phyloP scores from a whole-genome alignment of 306 rosid species.

The Fragaria iinumae region DNA sequence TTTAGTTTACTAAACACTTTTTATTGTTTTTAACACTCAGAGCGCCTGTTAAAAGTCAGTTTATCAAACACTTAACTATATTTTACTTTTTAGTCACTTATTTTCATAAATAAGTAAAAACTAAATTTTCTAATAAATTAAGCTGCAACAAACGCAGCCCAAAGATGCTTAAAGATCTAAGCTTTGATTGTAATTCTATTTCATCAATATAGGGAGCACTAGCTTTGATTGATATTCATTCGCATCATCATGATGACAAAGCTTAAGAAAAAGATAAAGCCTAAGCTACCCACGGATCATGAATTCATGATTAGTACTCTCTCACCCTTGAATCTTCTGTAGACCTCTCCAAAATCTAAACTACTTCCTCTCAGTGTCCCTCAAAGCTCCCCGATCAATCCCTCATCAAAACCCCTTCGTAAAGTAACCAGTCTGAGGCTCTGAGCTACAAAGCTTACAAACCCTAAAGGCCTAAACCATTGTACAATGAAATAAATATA shows the following conservation, averaged over 20 bases:
- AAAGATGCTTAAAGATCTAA: too few species aligned
- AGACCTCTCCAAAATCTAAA: neutral
- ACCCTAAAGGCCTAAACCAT: neutral
- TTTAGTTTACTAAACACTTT: too few species aligned
- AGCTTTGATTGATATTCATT: neutral
- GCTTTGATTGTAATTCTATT: too few species aligned
- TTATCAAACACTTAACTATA: too few species aligned
- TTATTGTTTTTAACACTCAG: too few species aligned
- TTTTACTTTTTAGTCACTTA: too few species aligned
- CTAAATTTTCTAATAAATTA: too few species aligned
- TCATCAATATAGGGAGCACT: too few species aligned
- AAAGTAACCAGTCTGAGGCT: constrained; percentile 5
- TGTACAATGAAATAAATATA: neutral
- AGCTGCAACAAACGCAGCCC: too few species aligned
- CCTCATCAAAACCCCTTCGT: constrained; percentile 9
- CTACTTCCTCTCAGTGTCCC: neutral
- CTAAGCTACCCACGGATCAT: neutral
- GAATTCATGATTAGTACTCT: neutral
- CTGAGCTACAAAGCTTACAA: neutral
- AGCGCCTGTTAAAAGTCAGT: too few species aligned
- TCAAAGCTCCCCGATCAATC: constrained; percentile 14
- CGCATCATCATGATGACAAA: neutral
- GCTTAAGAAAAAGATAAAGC: neutral
- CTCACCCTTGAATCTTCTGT: neutral
- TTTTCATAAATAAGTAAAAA: too few species aligned